Evolutionary conservation across 2,329 filamentous ascomycete species (phyloP).

Genomic region (Ophiostoma ips): DNA sequence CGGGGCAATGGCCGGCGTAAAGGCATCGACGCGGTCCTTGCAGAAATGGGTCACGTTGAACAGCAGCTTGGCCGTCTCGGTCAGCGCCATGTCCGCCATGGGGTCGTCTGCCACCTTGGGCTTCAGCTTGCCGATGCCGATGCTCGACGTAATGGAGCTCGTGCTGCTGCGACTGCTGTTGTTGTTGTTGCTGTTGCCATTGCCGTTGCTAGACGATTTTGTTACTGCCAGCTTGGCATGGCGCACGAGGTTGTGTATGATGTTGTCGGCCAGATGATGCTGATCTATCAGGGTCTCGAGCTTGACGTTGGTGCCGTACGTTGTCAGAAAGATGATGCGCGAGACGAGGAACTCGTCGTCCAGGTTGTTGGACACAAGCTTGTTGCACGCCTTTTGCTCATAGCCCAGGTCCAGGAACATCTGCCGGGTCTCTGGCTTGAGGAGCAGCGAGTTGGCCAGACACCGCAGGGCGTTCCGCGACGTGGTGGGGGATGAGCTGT

Average conservation of each 20-base stretch:
- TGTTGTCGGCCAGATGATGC: constrained; percentile 50
- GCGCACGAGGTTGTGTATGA: constrained; percentile 54
- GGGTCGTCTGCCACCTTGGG: constrained; percentile 28
- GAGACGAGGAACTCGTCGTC: constrained; percentile 80
- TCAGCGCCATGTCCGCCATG: constrained; percentile 67
- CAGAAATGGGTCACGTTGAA: constrained; percentile 78
- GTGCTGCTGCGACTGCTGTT: neutral
- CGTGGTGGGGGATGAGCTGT: constrained; percentile 45
- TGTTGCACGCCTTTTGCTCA: constrained; percentile 52
- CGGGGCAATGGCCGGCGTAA: constrained; percentile 53
- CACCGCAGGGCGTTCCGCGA: constrained; percentile 68
- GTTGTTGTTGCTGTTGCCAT: neutral
- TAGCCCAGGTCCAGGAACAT: constrained; percentile 58
- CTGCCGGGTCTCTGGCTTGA: constrained; percentile 54
- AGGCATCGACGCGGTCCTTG: constrained; percentile 43
- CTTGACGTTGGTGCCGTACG: constrained; percentile 60
- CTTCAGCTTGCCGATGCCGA: constrained; percentile 14
- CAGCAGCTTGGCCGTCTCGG: constrained; percentile 72
- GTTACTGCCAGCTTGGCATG: constrained; percentile 41
- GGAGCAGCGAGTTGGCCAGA: constrained; percentile 70
- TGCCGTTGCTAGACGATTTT: constrained; percentile 15
- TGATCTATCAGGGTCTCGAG: constrained; percentile 51
- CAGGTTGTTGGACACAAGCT: constrained; percentile 55
- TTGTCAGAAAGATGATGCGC: constrained; percentile 67
- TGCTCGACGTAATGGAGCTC: neutral